phyloP scores from a whole-genome alignment of 2,329 filamentous ascomycete species.

The Aureobasidium leucospermi region DNA sequence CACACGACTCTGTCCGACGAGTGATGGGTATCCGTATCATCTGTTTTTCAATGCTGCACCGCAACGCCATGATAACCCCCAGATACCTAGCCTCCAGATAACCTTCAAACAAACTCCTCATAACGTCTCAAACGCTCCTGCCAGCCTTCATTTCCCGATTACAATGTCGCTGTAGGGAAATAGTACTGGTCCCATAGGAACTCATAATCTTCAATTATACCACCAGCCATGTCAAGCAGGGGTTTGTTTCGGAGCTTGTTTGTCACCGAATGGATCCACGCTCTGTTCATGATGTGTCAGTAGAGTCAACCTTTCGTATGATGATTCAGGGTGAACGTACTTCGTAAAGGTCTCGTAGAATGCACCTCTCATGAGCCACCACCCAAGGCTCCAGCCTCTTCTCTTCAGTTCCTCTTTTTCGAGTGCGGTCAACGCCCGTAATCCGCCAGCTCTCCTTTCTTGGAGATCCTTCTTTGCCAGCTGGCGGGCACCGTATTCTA shows the following conservation, averaged over 20 bases:
- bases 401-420: conserved; percentile 86
- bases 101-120: neutral
- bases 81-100: neutral
- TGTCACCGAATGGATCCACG: conserved; percentile 61
- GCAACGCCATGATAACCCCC: conserved; percentile 2
- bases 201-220: conserved; percentile 90
- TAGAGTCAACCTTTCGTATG: neutral
- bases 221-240: conserved; percentile 72
- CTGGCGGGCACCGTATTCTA: conserved; percentile 86
- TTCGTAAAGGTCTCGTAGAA: conserved; percentile 89
- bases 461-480: conserved; percentile 62
- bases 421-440: conserved; percentile 71
- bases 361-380: conserved; percentile 96
- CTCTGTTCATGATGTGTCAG: conserved; percentile 33
- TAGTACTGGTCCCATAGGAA: conserved; percentile 98
- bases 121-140: neutral
- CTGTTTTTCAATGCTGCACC: neutral
- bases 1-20: neutral
- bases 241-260: conserved; percentile 63
- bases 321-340: conserved; percentile 33
- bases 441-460: conserved; percentile 57
- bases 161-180: conserved; percentile 62
- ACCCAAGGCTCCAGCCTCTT: conserved; percentile 81
- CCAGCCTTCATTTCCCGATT: neutral
- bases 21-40: conserved; percentile 6